phyloP scores from a whole-genome alignment of 768 basidiomycete species.

The Lentinula boryana region DNA sequence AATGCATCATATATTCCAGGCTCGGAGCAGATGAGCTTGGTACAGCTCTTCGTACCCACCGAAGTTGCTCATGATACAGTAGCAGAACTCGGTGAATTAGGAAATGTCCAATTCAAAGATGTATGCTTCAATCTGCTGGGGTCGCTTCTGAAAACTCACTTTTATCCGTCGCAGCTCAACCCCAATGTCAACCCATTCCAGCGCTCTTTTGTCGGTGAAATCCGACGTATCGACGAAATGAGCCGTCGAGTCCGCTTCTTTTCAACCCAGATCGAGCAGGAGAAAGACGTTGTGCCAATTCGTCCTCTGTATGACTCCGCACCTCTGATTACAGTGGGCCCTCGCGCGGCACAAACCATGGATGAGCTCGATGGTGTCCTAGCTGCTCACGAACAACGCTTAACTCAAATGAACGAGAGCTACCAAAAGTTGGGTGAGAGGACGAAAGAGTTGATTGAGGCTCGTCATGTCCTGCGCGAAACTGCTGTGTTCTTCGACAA shows the following conservation, averaged over 20 bases:
- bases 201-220: conserved; percentile 95
- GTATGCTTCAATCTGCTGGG: conserved; percentile 35
- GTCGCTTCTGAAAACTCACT: conserved; percentile 1
- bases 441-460: conserved; percentile 84
- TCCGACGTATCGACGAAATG: conserved; percentile 94
- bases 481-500: conserved; percentile 95
- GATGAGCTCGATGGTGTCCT: conserved; percentile 91
- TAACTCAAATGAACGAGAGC: conserved; percentile 87
- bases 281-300: conserved; percentile 76
- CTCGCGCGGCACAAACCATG: conserved; percentile 86
- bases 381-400: conserved; percentile 76
- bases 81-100: conserved; percentile 90
- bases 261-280: conserved; percentile 75
- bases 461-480: conserved; percentile 88
- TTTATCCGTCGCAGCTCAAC: conserved; percentile 59
- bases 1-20: conserved; percentile 36
- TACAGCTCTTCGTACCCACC: conserved; percentile 93
- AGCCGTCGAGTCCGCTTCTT: conserved; percentile 93
- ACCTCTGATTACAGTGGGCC: conserved; percentile 84
- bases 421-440: conserved; percentile 87
- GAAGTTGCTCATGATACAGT: conserved; percentile 98
- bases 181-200: conserved; percentile 96
- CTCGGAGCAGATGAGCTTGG: conserved; percentile 97
- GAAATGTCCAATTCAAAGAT: conserved; percentile 96
- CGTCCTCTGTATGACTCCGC: conserved; percentile 84